Base-by-base conservation (phyloP, 768 basidiomycete genomes). In the Mycena maculata region DNA sequence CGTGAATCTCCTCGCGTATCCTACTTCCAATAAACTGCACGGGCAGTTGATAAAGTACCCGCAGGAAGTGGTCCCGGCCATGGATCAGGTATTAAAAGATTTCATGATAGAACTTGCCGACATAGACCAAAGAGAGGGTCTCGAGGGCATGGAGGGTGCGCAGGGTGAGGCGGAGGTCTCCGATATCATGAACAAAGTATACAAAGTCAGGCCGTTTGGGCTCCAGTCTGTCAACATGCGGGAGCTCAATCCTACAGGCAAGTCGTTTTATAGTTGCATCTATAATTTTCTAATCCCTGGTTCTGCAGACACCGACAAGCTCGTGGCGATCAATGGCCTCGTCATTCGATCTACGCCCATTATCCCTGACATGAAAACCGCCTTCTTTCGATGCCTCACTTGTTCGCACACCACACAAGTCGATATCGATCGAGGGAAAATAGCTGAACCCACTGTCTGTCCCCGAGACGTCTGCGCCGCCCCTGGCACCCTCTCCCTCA, bases 301-400 rank as follows among this genome's bases (percentile, higher is more conserved):
- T 49, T 61, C 36, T 50, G 33, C 67, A 98, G 98, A 99, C 75
- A 99, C 98, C 72, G 98, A 99, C 85, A 98, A 98, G 79, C 90
- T 99, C 22, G 93, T 98, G 22, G 91, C 89, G 62, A 92, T 99
- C 82, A 98, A 97, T 77, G 98, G 98, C 63, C 89, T 99, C 9
- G 95, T 99, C 73, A 99, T 99, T 67, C 92, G 98, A 25, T 94
- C 96, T 0, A 98, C 98, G 0, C 95, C 97, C 13, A 93, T 99
- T 73, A 98, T 99, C 65, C 98, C 98, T 4, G 98, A 99, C 79
- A 99, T 99, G 98, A 96, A 97, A 80, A 89, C 90, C 70, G 98
- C 97, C 23, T 99, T 99, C 84, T 99, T 99, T 88, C 93, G 96
- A 60, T 99, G 98, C 80, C 84, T 94, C 28, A 92, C 92, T 39